A percentile compares a stretch with the other conserved stretches of the same genome.
phyloP scores from a whole-genome alignment of 306 rosid genomes.

The Vigna nakashimae region DNA sequence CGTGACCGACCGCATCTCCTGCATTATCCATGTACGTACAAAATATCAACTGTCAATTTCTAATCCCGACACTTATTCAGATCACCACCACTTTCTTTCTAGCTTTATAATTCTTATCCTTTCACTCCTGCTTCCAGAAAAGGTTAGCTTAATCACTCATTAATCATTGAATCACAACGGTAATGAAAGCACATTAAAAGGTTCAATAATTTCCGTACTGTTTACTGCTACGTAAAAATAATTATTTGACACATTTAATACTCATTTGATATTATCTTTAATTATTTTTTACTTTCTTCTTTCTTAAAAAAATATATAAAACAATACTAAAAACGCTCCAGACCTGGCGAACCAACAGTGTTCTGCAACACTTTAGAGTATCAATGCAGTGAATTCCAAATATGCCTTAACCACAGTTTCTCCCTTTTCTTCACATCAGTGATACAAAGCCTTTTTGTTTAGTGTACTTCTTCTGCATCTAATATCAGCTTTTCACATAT shows the following conservation, averaged over 20 bases:
- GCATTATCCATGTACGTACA: slow-evolving; percentile 48
- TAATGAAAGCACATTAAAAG: background rate
- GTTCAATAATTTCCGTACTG: slow-evolving; percentile 30
- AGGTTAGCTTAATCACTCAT: background rate
- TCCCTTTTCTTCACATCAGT: slow-evolving; percentile 10
- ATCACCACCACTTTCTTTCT: slow-evolving; percentile 48
- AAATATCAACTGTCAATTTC: slow-evolving; percentile 19
- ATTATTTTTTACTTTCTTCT: too few species aligned
- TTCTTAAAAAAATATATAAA: too few species aligned
- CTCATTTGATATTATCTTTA: too few species aligned
- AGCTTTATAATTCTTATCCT: slow-evolving; percentile 24
- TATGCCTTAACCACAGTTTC: slow-evolving; percentile 9
- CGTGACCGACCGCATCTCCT: slow-evolving; percentile 79
- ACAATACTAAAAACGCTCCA: background rate
- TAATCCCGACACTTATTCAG: background rate
- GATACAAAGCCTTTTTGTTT: background rate
- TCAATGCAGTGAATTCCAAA: slow-evolving; percentile 6
- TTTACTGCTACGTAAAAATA: background rate
- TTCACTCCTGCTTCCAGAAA: background rate
- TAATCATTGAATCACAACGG: background rate
- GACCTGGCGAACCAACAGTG: background rate
- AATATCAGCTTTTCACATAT: too few species aligned
- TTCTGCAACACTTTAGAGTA: background rate
- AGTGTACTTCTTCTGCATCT: background rate
- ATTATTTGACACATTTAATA: too few species aligned